Evolutionary conservation across 2,329 filamentous ascomycete genomes (phyloP).

Genomic region (Hypoxylon sp.): DNA sequence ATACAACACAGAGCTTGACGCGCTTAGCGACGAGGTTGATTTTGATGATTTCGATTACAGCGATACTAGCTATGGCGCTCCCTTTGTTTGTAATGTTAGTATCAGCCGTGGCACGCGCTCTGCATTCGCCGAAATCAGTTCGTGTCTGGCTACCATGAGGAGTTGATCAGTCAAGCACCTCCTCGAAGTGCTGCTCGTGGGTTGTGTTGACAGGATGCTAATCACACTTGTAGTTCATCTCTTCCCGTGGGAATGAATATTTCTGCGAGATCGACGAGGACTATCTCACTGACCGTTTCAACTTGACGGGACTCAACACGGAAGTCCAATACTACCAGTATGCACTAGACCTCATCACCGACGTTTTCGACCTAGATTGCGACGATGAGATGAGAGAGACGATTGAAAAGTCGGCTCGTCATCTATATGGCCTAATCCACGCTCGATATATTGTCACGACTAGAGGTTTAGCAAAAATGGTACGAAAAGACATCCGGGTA

Average conservation of each 20-base stretch:
- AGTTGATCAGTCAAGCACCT: neutral
- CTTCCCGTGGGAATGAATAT: constrained; percentile 96
- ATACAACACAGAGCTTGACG: neutral
- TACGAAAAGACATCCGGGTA: constrained; percentile 52
- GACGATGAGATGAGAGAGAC: constrained; percentile 98
- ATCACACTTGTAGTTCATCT: constrained; percentile 80
- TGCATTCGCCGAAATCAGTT: neutral
- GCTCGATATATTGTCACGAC: constrained; percentile 97
- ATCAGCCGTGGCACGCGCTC: neutral
- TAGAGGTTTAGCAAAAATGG: constrained; percentile 93
- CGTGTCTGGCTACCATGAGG: neutral
- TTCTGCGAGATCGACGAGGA: constrained; percentile 99
- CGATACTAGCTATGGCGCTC: neutral
- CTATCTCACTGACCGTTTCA: constrained; percentile 97
- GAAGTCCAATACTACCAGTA: constrained; percentile 99
- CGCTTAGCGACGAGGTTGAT: neutral
- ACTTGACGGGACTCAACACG: constrained; percentile 93
- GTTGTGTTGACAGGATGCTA: constrained; percentile 27
- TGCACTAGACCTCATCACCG: constrained; percentile 94
- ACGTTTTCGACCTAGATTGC: constrained; percentile 98
- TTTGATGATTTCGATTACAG: neutral
- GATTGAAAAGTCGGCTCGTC: constrained; percentile 95
- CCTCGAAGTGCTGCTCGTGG: neutral
- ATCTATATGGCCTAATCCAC: constrained; percentile 95
- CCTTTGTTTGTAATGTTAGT: constrained; percentile 1